Conservation (phyloP, 345 rosid species). For the Citrus cavaleriei region DNA sequence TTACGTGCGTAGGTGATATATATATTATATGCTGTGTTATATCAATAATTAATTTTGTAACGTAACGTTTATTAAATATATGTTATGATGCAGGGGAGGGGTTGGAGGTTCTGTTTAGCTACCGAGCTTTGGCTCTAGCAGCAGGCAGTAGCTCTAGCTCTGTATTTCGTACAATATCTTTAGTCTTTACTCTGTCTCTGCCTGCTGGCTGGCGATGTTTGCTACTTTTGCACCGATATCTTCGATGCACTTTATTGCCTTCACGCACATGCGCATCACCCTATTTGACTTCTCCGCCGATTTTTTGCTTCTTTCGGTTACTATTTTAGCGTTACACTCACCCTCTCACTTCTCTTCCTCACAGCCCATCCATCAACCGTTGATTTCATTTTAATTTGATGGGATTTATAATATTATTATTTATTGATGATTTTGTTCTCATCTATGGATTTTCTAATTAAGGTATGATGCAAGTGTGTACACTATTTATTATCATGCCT, state of each 20-base stretch:
- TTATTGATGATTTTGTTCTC: not conserved
- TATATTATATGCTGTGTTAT: no score
- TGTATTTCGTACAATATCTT: not conserved
- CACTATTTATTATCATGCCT: not conserved
- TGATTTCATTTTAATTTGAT: not conserved
- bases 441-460: not conserved
- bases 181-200: not conserved
- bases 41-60: no score
- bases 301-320: not conserved
- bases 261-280: constrained; percentile 3
- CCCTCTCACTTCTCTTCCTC: not conserved
- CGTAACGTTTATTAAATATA: not conserved
- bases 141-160: not conserved
- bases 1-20: not conserved
- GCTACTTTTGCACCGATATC: constrained; percentile 7
- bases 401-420: not conserved
- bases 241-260: constrained; percentile 9
- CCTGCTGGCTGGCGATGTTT: constrained; percentile 12
- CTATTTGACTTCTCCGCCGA: constrained; percentile 5
- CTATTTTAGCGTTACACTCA: not conserved
- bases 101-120: no score
- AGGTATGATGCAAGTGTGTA: not conserved
- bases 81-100: not conserved
- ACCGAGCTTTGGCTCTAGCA: not conserved
- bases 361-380: not conserved